Evolutionary conservation across 768 basidiomycete species (phyloP).

Genomic region (Mycena floridula): DNA sequence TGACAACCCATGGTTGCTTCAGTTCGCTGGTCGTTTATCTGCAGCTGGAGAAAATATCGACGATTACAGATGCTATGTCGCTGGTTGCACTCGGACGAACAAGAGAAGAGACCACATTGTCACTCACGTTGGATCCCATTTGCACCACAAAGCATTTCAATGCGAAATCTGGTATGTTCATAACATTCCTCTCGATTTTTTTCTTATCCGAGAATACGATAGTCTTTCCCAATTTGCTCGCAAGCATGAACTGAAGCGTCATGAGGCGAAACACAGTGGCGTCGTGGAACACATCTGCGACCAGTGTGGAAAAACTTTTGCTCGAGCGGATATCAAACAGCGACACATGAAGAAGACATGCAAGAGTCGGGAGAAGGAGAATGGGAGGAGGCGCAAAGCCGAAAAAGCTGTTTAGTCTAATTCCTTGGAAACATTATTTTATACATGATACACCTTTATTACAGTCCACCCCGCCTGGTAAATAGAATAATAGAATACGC

Average conservation of each 20-base stretch:
- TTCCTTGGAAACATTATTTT: too few relatives aligned
- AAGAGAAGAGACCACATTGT: slow-evolving; percentile 71
- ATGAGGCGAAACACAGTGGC: slow-evolving; percentile 28
- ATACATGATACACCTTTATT: slow-evolving; percentile 45
- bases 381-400: too few relatives aligned
- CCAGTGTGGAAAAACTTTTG: neutral
- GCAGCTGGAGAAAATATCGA: slow-evolving; percentile 47
- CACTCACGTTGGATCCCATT: slow-evolving; percentile 67
- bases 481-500: neutral
- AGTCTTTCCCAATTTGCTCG: slow-evolving; percentile 62
- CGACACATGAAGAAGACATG: too few relatives aligned
- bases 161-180: slow-evolving; percentile 57
- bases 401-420: too few relatives aligned
- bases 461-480: slow-evolving; percentile 19
- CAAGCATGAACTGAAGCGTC: slow-evolving; percentile 75
- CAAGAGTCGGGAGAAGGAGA: too few relatives aligned
- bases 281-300: neutral
- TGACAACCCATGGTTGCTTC: slow-evolving; percentile 59
- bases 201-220: slow-evolving; percentile 6
- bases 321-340: neutral
- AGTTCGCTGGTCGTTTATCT: slow-evolving; percentile 64
- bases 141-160: slow-evolving; percentile 60
- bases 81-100: slow-evolving; percentile 62
- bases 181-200: neutral
- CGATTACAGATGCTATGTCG: slow-evolving; percentile 64